Evolutionary conservation across 2,329 filamentous ascomycete genomes (phyloP), one percentile per base, ranked within the genome.

Genomic region (Fusarium multiceps): DNA sequence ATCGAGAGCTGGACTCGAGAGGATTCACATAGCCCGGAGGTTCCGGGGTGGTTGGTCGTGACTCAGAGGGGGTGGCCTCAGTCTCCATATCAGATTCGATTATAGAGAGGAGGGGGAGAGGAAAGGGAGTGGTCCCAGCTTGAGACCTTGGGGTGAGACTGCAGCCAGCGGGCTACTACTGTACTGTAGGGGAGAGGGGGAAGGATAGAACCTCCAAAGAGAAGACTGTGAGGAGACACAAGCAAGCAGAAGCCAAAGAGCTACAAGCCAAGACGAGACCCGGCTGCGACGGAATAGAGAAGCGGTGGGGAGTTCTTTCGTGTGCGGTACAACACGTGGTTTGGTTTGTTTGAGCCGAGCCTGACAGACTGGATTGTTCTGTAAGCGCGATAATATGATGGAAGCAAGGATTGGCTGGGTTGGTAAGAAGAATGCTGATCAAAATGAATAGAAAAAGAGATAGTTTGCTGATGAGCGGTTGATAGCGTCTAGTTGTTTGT

Each of bases 11-110:
- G 46, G 73, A 72, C 62, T 84, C 82, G 48, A 84, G 79, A 20
- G 82, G 81, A 66, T 84, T 84, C 54, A 80, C 77, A 65, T 84
- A 84, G 47, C 80, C 81, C 61, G 73, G 72, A 54, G 76, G 72
- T 64, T 78, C 74, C 55, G 75, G 77, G 42, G 72, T 76, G 48
- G 77, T 77, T 25, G 75, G 77, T 42, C 75, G 73, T 72, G 71
- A 73, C 27, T 74, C 72, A 48, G 69, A 73, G 51, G 75, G 73
- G 55, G 73, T 72, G 56, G 66, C 65, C 53, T 77, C 74, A 43
- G 75, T 69, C 50, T 77, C 75, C 71, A 78, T 76, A 63, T 55
- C 45, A 63, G 53, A 42, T 57, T 59, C 30, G 27, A 55, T n/a
- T 46, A 63, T 32, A 64, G 37, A 16, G 37, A 43, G 6, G 28